Percentiles rank a stretch among this genome's conserved stretches.
phyloP scores from a whole-genome alignment of 805 yeast species.

The Hanseniaspora jakobsenii region DNA sequence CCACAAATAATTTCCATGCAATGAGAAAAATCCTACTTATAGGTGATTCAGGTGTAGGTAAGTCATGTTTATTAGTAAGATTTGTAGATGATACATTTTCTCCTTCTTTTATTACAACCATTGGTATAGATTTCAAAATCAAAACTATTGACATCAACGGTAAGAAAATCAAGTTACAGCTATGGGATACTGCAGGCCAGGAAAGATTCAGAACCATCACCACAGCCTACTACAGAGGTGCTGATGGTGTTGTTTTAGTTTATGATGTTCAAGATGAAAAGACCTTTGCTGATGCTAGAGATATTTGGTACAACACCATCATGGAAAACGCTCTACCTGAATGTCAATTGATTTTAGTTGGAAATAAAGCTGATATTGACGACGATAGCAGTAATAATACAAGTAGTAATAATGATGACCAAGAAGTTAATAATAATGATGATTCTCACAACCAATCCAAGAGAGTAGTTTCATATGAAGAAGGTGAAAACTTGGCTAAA shows the following conservation, averaged over 20 bases:
- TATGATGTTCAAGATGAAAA: conserved; percentile 81
- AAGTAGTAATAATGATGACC: conserved; percentile 49
- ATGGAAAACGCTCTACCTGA: conserved; percentile 94
- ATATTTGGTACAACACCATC: conserved; percentile 83
- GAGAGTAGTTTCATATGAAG: conserved; percentile 77
- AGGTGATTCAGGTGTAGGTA: conserved; percentile 89
- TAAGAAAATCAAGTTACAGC: conserved; percentile 82
- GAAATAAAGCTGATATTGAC: conserved; percentile 87
- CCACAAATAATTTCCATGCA: conserved; percentile 47
- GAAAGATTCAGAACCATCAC: conserved; percentile 90
- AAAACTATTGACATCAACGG: conserved; percentile 91
- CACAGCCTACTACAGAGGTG: conserved; percentile 84
- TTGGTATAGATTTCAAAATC: conserved; percentile 96
- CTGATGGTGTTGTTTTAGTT: conserved; percentile 74
- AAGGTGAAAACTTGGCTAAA: conserved; percentile 79
- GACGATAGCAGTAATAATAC: conserved; percentile 53
- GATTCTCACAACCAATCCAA: conserved; percentile 38
- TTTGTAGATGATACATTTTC: conserved; percentile 95
- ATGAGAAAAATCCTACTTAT: conserved; percentile 84
- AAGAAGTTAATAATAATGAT: conserved; percentile 74
- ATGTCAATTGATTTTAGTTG: conserved; percentile 86
- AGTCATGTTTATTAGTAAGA: conserved; percentile 78
- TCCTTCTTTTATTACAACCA: conserved; percentile 92
- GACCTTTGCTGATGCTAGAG: conserved; percentile 82
- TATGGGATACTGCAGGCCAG: conserved; percentile 98